Percentiles rank a stretch among this genome's conserved stretches.
These are phyloP conservation scores for Cucurbita maxima DNA, from an alignment of 306 rosid species.

Conservation along the genomic window DNA sequence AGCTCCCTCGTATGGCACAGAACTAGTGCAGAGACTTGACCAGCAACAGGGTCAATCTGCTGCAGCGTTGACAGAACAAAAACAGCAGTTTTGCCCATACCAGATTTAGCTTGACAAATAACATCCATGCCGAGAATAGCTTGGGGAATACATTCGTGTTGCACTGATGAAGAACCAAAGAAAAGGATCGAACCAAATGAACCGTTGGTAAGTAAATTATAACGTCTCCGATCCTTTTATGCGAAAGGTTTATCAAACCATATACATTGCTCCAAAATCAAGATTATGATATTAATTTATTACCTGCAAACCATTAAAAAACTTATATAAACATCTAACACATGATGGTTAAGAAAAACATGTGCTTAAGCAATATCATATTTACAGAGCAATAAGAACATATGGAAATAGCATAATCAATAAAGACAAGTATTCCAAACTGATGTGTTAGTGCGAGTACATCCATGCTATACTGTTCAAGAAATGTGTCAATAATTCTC, in stretches of 20 bases:
- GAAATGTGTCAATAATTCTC: not conserved
- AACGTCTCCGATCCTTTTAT: slow-evolving; percentile 48
- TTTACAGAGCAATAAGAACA: not conserved
- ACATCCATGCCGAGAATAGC: slow-evolving; percentile 99
- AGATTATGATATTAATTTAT: slow-evolving; percentile 38
- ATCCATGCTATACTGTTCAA: not conserved
- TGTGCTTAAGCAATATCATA: not conserved
- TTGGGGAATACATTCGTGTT: slow-evolving; percentile 99
- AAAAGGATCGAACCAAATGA: slow-evolving; percentile 55
- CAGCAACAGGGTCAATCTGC: slow-evolving; percentile 93
- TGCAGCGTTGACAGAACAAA: slow-evolving; percentile 88
- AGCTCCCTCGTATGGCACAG: slow-evolving; percentile 93
- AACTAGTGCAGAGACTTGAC: slow-evolving; percentile 93
- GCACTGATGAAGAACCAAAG: slow-evolving; percentile 88
- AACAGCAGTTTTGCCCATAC: slow-evolving; percentile 99
- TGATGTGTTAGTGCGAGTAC: not conserved
- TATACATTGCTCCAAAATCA: slow-evolving; percentile 52
- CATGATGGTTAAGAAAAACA: not conserved
- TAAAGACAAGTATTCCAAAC: not conserved
- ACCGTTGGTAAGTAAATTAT: slow-evolving; percentile 66
- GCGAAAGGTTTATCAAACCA: slow-evolving; percentile 53
- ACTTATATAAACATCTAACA: not conserved
- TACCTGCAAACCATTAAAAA: slow-evolving; percentile 48
- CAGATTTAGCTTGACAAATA: slow-evolving; percentile 96
- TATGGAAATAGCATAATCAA: not conserved